Evolutionary conservation across 2,329 filamentous ascomycete species (phyloP).

Genomic region (Rachicladosporium sp.): DNA sequence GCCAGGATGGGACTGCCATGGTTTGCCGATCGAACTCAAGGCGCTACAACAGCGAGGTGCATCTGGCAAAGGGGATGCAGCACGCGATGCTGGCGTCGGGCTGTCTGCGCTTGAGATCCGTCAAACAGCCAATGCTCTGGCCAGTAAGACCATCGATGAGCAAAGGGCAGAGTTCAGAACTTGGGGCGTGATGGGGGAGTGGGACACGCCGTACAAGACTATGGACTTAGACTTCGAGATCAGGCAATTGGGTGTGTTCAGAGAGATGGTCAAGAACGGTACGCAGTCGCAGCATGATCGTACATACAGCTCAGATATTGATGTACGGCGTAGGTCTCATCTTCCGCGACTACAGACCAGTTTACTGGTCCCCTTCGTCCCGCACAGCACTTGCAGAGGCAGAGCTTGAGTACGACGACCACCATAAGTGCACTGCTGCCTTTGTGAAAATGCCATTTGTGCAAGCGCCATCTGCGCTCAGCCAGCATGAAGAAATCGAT

Average conservation of each 20-base stretch:
- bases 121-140: constrained; percentile 51
- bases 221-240: constrained; percentile 68
- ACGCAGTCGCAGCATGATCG: constrained; percentile 2
- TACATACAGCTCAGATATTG: constrained; percentile 6
- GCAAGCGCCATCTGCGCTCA: constrained; percentile 33
- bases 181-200: constrained; percentile 71
- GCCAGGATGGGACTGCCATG: constrained; percentile 97
- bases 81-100: constrained; percentile 16
- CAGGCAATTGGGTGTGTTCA: constrained; percentile 62
- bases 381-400: constrained; percentile 70
- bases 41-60: constrained; percentile 52
- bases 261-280: constrained; percentile 55
- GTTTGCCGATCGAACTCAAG: constrained; percentile 92
- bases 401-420: constrained; percentile 71
- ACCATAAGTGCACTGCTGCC: constrained; percentile 59
- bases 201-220: constrained; percentile 64
- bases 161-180: constrained; percentile 64
- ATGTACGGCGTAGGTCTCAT: constrained; percentile 43
- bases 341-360: constrained; percentile 67
- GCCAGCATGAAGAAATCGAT: constrained; percentile 24
- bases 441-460: constrained; percentile 66
- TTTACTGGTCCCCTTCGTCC: constrained; percentile 77
- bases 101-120: constrained; percentile 46
- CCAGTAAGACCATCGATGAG: constrained; percentile 53
- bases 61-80: constrained; percentile 26